Base-by-base conservation (phyloP, 805 yeast genomes). In the Sugiyamaella floridensis region DNA sequence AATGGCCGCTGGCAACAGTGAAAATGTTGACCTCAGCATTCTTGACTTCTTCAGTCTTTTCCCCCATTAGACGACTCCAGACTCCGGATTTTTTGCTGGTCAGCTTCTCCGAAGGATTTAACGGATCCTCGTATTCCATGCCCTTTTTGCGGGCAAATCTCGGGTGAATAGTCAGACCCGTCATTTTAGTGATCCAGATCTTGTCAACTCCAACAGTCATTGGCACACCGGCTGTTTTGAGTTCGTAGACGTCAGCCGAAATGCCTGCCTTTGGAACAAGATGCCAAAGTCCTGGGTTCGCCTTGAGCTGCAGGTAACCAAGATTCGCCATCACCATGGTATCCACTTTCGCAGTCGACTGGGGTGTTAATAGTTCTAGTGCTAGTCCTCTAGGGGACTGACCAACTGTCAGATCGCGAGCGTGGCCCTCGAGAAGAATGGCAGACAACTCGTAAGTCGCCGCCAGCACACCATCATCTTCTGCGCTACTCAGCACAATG, bases 271-370 rank as follows among this genome's bases (percentile, higher is more conserved):
- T 76, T 11, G 83, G 61, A 1, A 61, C 59, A n/a, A 87, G 64
- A 1, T 69, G 65, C 84, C 87, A 86, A 2, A 74, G 45, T 0
- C 96, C 96, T 0, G 95, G 93, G 48, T 73, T 74, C 0, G 85
- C 81, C 56, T 79, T 79, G 45, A 93, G 71, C 67, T 90, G 97
- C 50, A 85, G 79, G 66, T 92, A 92, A 0, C 97, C 97, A 56
- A 84, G 72, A 41, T 86, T 83, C 1, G 83, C 77, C 93, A 92
- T 86, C 1, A 89, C 81, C 40, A 69, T 72, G 0, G 96, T 84
- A 57, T 82, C 88, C 0, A 76, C 56, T n/a, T 56, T 43, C 9
- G 43, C 49, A 70, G n/a, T 56, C 14, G 50, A 63, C 18, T 47
- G 60, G 53, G n/a, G 57, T 34, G 50, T 60, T 51, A 26, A 62